Evolutionary conservation across 23 red algal genomes (phyloP).

Genomic region (Gracilariopsis chorda): DNA sequence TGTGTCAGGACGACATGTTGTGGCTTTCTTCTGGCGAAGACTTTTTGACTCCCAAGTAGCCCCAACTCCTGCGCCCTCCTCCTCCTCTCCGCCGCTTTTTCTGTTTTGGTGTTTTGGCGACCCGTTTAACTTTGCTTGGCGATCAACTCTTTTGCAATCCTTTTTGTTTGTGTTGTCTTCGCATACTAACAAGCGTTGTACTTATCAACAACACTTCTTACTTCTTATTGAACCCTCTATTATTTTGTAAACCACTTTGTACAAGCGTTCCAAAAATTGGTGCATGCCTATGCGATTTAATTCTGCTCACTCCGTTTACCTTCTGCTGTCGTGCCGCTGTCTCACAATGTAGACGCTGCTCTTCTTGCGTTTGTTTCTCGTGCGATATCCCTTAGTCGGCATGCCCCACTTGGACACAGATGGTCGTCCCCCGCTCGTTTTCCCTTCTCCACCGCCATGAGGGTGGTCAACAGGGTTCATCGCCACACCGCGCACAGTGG

Average conservation of each 20-base stretch:
- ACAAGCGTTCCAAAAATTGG: too few relatives aligned
- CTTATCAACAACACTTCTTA: too few relatives aligned
- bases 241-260: too few relatives aligned
- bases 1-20: constrained; percentile 76
- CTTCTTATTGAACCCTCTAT: too few relatives aligned
- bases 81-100: not conserved
- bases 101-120: not conserved
- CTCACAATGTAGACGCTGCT: constrained; percentile 52
- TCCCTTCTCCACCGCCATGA: constrained; percentile 97
- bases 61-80: too few relatives aligned
- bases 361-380: constrained; percentile 68
- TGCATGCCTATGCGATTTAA: too few relatives aligned
- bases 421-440: constrained; percentile 85
- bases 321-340: constrained; percentile 51
- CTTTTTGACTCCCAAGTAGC: constrained; percentile 69
- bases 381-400: constrained; percentile 90
- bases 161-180: too few relatives aligned
- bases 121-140: too few relatives aligned
- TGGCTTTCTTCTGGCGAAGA: constrained; percentile 86
- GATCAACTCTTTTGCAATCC: too few relatives aligned
- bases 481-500: constrained; percentile 88
- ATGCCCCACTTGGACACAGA: constrained; percentile 88
- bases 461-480: constrained; percentile 99
- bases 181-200: too few relatives aligned
- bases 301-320: too few relatives aligned